These are phyloP conservation scores for Ceratocystiopsis minuta DNA, from an alignment of 2,329 filamentous ascomycete species.

Conservation along the genomic window DNA sequence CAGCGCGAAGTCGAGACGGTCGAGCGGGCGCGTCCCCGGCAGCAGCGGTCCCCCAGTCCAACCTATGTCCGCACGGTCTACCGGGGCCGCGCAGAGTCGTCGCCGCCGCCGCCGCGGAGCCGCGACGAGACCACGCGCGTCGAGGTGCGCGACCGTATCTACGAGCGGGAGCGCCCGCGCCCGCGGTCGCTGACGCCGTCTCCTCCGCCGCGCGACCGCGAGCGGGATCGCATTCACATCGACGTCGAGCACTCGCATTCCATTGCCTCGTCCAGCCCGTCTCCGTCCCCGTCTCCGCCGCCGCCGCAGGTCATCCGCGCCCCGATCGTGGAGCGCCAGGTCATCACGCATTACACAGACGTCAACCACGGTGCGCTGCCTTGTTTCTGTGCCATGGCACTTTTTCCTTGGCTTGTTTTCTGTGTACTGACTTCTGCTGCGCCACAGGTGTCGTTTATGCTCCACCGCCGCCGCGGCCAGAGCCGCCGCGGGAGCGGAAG, in stretches of 20 bases:
- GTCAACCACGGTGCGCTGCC: conserved; percentile 59
- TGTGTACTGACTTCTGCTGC: neutral
- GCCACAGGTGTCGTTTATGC: conserved; percentile 27
- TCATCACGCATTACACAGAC: conserved; percentile 75
- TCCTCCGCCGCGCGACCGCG: conserved; percentile 17
- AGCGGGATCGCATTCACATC: conserved; percentile 28
- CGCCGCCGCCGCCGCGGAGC: conserved; percentile 16
- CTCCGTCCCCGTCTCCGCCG: conserved; percentile 25
- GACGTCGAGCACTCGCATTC: conserved; percentile 26
- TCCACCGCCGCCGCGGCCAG: conserved; percentile 30
- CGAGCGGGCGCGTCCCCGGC: conserved; percentile 26
- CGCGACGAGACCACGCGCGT: conserved; percentile 13
- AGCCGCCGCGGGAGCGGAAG: conserved; percentile 24
- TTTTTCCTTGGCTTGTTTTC: neutral
- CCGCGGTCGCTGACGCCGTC: conserved; percentile 26
- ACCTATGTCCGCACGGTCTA: conserved; percentile 25
- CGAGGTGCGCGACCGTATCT: conserved; percentile 14
- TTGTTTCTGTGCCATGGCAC: too few species aligned
- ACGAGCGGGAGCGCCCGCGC: conserved; percentile 17
- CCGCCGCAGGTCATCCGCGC: conserved; percentile 49
- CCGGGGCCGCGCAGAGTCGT: conserved; percentile 24
- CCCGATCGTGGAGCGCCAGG: conserved; percentile 70
- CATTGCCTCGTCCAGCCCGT: conserved; percentile 26
- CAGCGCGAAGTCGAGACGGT: conserved; percentile 36
- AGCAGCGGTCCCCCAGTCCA: conserved; percentile 20